Base-by-base conservation (phyloP, 1,284 basidiomycete species). In the Cutaneotrichosporon arboriforme region DNA sequence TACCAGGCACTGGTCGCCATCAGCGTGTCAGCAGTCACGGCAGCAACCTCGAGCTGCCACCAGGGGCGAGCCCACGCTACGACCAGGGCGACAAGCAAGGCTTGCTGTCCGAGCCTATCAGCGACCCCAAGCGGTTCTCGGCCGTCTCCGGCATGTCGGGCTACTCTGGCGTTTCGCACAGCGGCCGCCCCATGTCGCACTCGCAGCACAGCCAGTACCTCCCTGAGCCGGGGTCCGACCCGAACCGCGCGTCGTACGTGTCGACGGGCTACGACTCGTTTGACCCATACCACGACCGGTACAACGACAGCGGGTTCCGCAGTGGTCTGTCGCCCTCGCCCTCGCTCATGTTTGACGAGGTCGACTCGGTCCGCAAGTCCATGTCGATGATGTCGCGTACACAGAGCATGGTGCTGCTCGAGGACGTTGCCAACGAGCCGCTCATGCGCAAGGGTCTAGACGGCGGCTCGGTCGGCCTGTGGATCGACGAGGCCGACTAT, bases 401-500 rank as follows among this genome's bases (percentile, higher is more conserved):
- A 10, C 66, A 66, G 42, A 67, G 64, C 46, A 73, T 73, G 71
- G 68, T 74, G 4, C 57, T 70, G 4, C 54, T 74, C 4, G 68
- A 70, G 38, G 63, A 68, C 37, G 38, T 42, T 2, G 56, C 46
- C 2, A 52, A 36, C 12, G 61, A 65, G 26, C 58, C 59, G 7
- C 9, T 35, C 7, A 18, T 35, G 17, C 33, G 14, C 17, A 33
- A 33, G 31, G 17, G 21, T 10, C 17, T n/a, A 4, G 23, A 14
- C 13, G 31, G 22, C 15, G 26, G 38, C 14, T 18, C 37, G 17
- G 23, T n/a, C 7, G 37, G 45, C 23, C 70, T 71, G 39, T 78
- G 87, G 66, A 75, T 89, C 51, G 83, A 85, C 58, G 79, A 80
- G 38, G 76, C 78, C 44, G 89, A 92, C 68, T 78, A 84, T 60